A percentile compares a stretch with the other conserved stretches of the same genome.
Evolutionary conservation across 108 stramenopile genomes (phyloP).

Genomic region (Nitzschia putrida): DNA sequence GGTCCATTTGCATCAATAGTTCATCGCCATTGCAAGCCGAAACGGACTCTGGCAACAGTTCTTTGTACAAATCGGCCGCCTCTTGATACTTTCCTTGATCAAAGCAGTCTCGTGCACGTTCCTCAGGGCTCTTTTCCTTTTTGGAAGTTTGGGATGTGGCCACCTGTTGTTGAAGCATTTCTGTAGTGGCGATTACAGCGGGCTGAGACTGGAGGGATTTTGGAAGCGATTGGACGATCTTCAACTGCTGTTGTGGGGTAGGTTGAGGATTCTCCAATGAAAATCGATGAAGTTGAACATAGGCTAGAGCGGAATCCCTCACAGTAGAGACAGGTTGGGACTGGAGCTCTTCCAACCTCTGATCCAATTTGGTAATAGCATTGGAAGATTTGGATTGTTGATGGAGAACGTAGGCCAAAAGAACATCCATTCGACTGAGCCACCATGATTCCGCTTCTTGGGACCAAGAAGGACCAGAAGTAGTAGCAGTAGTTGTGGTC

Average conservation of each 20-base stretch:
- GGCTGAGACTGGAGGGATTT: slow-evolving; percentile 49
- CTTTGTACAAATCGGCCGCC: slow-evolving; percentile 57
- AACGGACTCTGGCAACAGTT: slow-evolving; percentile 10
- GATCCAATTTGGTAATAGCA: slow-evolving; percentile 20
- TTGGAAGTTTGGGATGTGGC: slow-evolving; percentile 6
- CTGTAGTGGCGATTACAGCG: slow-evolving; percentile 59
- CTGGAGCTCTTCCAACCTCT: slow-evolving; percentile 13
- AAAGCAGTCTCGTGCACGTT: slow-evolving; percentile 52
- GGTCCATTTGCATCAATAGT: slow-evolving; percentile 37
- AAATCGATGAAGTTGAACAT: slow-evolving; percentile 33
- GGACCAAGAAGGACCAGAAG: background rate
- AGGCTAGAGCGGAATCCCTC: slow-evolving; percentile 37
- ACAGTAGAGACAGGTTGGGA: background rate
- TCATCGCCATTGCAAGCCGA: slow-evolving; percentile 18
- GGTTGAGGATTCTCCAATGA: slow-evolving; percentile 16
- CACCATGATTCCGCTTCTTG: slow-evolving; percentile 34
- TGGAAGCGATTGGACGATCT: slow-evolving; percentile 60
- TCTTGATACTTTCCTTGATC: slow-evolving; percentile 55
- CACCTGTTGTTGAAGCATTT: slow-evolving; percentile 33
- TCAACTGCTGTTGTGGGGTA: slow-evolving; percentile 29
- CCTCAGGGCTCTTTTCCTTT: slow-evolving; percentile 24
- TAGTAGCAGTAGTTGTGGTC: background rate
- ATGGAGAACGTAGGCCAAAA: slow-evolving; percentile 34
- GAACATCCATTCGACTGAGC: slow-evolving; percentile 38
- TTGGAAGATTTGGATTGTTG: slow-evolving; percentile 20